These are phyloP conservation scores for Helminthosporium solani DNA, from an alignment of 2,329 filamentous ascomycete species.

Conservation along the genomic window DNA sequence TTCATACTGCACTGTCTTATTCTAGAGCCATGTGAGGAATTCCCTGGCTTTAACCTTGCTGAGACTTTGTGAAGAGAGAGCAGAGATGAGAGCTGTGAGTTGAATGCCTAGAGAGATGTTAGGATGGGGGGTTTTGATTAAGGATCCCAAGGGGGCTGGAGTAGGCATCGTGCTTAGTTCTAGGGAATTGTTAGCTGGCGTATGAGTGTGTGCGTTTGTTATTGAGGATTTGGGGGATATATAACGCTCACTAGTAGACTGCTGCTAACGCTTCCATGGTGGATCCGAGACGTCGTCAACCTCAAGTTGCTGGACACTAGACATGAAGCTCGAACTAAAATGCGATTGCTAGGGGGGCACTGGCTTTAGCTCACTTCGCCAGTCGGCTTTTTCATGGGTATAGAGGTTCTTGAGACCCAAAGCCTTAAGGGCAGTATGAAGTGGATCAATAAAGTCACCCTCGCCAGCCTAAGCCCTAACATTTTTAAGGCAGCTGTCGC, in stretches of 20 bases:
- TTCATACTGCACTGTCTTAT: conserved; percentile 9
- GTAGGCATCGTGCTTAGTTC: conserved; percentile 25
- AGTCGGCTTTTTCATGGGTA: conserved; percentile 11
- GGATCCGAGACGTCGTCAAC: conserved; percentile 7
- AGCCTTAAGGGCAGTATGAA: conserved; percentile 7
- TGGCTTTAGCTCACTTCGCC: conserved; percentile 15
- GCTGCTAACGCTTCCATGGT: conserved; percentile 2
- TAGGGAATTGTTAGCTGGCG: neutral
- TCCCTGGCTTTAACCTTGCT: neutral
- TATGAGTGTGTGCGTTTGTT: conserved; percentile 1
- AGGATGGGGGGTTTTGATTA: conserved; percentile 9
- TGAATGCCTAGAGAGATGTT: conserved; percentile 11
- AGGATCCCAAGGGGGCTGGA: conserved; percentile 1
- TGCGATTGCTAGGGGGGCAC: conserved; percentile 4
- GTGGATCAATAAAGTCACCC: conserved; percentile 11
- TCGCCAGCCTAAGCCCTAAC: conserved; percentile 8
- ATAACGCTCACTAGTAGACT: neutral
- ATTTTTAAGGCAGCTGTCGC: conserved; percentile 8
- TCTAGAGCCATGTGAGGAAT: conserved; percentile 10
- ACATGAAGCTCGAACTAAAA: conserved; percentile 10
- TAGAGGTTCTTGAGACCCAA: conserved; percentile 10
- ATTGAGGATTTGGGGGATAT: conserved; percentile 4
- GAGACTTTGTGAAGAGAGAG: conserved; percentile 11
- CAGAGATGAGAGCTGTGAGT: conserved; percentile 10
- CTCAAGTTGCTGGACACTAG: conserved; percentile 7